Base-by-base conservation (phyloP, 2,329 filamentous ascomycete species). In the Fonsecaea nubica region DNA sequence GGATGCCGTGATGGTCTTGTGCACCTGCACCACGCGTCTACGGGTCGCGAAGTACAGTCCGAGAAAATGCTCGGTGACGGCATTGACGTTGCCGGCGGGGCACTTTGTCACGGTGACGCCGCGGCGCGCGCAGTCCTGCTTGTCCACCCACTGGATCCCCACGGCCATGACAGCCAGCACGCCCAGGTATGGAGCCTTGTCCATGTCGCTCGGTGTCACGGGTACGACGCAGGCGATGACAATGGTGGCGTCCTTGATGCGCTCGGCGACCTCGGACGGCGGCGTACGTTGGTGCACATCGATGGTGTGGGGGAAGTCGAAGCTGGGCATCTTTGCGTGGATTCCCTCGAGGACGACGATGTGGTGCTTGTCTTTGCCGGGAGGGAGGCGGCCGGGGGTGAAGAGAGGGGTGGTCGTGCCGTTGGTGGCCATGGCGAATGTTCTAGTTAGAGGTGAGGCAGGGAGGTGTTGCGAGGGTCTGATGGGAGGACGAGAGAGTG, bases 31-130 rank as follows among this genome's bases (percentile, higher is more conserved):
- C 10, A 82, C 76, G 63, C 76, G 76, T 62, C 81, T 76, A 58
- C 82, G 76, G 6, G 81, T 74, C 4, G 81, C 80, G 69, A 82
- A 83, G 72, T 83, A 84, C 64, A 85, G 71, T 52, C 78, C 81
- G 48, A 85, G 78, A 10, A 82, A 82, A 76, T 85, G 83, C 72
- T 85, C 83, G 35, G 77, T 77, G 9, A 84, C 82, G 53, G 80
- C 74, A 55, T 82, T 79, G 54, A 82, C 77, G 61, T 84, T 84
- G 25, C 81, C 79, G n/a, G 75, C 77, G 3, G 82, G 81, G 53
- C 79, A 81, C 58, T 83, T 83, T 57, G 77, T 78, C 42, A 85
- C 78, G 13, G 77, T 76, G 59, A 85, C 78, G 36, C 80, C 80
- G 15, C 80, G 76, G 59, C 76, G 75, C 45, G 76, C 75, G 64